Base-by-base conservation (phyloP, 345 rosid species). In the Acer campestre region DNA sequence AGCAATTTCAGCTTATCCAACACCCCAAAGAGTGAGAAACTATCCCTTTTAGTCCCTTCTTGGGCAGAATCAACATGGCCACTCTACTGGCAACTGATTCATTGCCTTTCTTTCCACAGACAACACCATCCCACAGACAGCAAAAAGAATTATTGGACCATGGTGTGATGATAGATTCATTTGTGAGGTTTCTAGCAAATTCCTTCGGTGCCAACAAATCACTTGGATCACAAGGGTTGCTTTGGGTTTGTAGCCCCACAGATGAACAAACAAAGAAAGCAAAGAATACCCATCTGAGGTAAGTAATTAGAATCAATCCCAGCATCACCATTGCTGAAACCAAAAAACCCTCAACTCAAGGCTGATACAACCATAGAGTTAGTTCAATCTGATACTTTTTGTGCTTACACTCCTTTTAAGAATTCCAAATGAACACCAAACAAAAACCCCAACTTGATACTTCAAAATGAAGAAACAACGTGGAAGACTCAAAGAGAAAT, bases 71-170 rank as follows among this genome's bases (percentile, higher is more conserved):
- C 85, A 95, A 78, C 88, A 62, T 75, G 8, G 82, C 82, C 35
- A 95, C 94, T 83, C 94, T 85, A 55, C 80, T 56, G 67, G 79
- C 78, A 80, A 48, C 78, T 10, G 84, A 82, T 44, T n/a, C 79
- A 77, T 75, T 84, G 49, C 46, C 75, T 71, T 27, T 62, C 42
- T 63, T 73, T 40, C 84, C 92, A 49, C 99, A 95, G 18, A 78
- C 61, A 76, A 93, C 98, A 82, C 97, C 99, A 68, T 86, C 87
- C 99, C 99, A 93, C 58, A 85, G 67, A 74, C 98, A 95, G 84
- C 98, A 93, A 44, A 10, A 44, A 71, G 83, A 79, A 40, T 67
- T 79, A 29, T 80, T 76, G 17, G 85, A 78, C 99, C 99, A 93
- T 44, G 91, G 63, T 67, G 74, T 51, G 20, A 85, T 68, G 48